Evolutionary conservation across 164 flowering plant species (phyloP).

Genomic region (Nymphaea thermarum): DNA sequence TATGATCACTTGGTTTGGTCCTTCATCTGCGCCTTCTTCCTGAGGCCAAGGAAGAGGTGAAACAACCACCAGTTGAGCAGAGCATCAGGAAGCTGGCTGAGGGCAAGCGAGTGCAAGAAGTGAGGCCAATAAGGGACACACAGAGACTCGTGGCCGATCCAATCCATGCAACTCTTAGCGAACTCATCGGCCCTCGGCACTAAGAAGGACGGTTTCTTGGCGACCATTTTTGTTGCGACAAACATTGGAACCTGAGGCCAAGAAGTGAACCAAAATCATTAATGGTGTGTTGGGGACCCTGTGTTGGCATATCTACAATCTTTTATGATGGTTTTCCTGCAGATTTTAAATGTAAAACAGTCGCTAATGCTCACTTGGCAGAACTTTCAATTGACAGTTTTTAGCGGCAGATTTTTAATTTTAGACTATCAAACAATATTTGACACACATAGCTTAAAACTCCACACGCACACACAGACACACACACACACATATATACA

Average conservation of each 20-base stretch:
- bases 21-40: background rate
- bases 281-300: too few relatives aligned
- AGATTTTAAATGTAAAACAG: too few relatives aligned
- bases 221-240: constrained; percentile 8
- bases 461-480: too few relatives aligned
- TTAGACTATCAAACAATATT: too few relatives aligned
- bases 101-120: background rate
- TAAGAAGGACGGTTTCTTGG: constrained; percentile 5
- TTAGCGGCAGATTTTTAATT: too few relatives aligned
- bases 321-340: too few relatives aligned
- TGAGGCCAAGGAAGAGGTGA: background rate
- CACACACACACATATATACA: too few relatives aligned
- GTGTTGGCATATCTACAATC: too few relatives aligned
- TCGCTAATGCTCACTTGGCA: too few relatives aligned
- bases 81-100: background rate
- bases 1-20: background rate
- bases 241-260: constrained; percentile 7
- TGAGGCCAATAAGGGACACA: constrained; percentile 10
- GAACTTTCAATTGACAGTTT: too few relatives aligned
- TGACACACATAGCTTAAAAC: too few relatives aligned
- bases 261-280: too few relatives aligned
- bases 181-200: constrained; percentile 8
- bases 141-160: constrained; percentile 7
- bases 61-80: background rate
- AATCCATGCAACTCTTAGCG: constrained; percentile 1